Conservation (phyloP, 441 rosid species). For the Gossypium trilobum region DNA sequence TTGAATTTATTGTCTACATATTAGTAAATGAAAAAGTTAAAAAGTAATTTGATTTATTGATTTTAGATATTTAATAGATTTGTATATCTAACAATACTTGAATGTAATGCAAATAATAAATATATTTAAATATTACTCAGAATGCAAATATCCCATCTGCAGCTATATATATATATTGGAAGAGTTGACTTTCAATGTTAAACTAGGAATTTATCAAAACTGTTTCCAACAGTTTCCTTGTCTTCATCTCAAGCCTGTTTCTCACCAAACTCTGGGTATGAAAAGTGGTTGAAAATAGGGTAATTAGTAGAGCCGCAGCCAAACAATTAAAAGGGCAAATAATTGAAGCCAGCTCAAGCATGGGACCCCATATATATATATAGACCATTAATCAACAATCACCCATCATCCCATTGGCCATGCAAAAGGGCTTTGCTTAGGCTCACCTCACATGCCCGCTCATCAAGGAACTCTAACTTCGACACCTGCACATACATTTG, state of each 20-base stretch:
- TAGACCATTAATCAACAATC: neutral
- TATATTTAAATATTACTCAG: too few species aligned
- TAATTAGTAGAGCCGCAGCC: neutral
- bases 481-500: neutral
- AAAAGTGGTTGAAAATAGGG: neutral
- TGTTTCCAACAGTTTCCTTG: neutral
- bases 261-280: neutral
- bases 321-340: neutral
- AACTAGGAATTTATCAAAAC: too few species aligned
- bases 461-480: slow-evolving; percentile 7
- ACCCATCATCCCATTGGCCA: neutral
- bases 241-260: neutral
- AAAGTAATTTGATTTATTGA: too few species aligned
- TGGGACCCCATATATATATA: neutral
- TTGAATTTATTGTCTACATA: too few species aligned
- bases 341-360: neutral
- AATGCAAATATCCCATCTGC: too few species aligned
- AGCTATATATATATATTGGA: too few species aligned
- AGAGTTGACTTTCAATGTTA: too few species aligned
- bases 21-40: too few species aligned
- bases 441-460: slow-evolving; percentile 12
- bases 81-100: too few species aligned
- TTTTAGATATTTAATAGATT: too few species aligned
- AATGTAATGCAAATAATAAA: too few species aligned
- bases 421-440: neutral